Percentiles rank a stretch among this genome's conserved stretches.
phyloP scores from a whole-genome alignment of 495 filamentous ascomycete genomes.

The Recurvomyces mirabilis region DNA sequence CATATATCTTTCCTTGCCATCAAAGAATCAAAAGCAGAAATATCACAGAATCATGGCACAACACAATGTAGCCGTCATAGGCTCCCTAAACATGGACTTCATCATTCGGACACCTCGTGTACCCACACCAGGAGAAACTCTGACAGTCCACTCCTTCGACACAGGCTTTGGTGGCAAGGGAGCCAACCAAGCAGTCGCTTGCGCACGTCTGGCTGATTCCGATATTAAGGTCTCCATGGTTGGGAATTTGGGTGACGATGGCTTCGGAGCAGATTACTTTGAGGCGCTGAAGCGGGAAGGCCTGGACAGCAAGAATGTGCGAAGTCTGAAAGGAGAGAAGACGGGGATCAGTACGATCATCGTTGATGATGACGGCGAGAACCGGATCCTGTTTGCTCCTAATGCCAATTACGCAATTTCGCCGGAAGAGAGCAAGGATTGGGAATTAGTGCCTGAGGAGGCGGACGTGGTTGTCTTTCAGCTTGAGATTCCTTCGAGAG shows the following conservation, averaged over 20 bases:
- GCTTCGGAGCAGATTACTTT: conserved; percentile 44
- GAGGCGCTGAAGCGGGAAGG: conserved; percentile 38
- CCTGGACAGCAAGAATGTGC: conserved; percentile 49
- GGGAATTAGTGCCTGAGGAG: conserved; percentile 31
- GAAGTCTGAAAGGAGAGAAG: conserved; percentile 38
- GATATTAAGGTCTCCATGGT: conserved; percentile 62
- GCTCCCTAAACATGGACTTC: conserved; percentile 89
- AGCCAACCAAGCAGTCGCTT: conserved; percentile 88
- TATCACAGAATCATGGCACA: conserved; percentile 3
- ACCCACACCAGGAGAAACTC: conserved; percentile 73
- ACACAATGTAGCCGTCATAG: conserved; percentile 55
- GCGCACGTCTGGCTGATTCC: conserved; percentile 49
- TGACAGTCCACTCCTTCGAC: conserved; percentile 66
- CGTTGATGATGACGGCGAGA: conserved; percentile 66
- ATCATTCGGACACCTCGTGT: conserved; percentile 76
- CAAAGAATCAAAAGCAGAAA: no score
- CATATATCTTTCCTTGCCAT: no score
- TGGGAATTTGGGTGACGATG: conserved; percentile 67
- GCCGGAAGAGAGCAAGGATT: conserved; percentile 25
- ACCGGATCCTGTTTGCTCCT: conserved; percentile 70
- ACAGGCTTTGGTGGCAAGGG: conserved; percentile 86
- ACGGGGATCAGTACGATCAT: conserved; percentile 78
- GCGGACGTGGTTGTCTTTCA: conserved; percentile 73
- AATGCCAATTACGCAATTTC: conserved; percentile 54
- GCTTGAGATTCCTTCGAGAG: conserved; percentile 68